Conservation (phyloP, 2,329 filamentous ascomycete genomes). For the Epichloe gansuensis region DNA sequence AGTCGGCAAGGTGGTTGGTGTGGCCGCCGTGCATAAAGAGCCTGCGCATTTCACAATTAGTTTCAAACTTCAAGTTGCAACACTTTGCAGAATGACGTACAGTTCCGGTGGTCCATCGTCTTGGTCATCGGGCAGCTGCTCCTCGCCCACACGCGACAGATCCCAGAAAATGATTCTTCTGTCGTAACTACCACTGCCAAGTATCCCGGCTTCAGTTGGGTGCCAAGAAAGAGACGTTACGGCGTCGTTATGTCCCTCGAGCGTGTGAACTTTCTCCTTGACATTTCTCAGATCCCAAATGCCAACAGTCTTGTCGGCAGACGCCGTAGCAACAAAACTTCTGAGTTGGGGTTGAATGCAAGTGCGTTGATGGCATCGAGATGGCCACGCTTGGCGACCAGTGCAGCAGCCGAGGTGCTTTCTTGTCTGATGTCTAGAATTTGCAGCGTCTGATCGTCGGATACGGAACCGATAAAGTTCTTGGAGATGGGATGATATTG, state of each 20-base stretch:
- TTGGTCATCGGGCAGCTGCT: constrained; percentile 87
- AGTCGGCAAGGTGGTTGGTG: constrained; percentile 92
- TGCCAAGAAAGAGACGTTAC: constrained; percentile 94
- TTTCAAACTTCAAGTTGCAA: not conserved
- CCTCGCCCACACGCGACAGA: constrained; percentile 78
- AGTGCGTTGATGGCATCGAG: constrained; percentile 91
- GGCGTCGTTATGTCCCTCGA: constrained; percentile 78
- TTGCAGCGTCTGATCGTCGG: constrained; percentile 87
- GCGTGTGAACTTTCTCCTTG: constrained; percentile 76
- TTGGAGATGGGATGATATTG: constrained; percentile 84
- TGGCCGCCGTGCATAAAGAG: constrained; percentile 98
- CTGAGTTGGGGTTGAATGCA: constrained; percentile 85
- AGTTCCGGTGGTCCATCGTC: constrained; percentile 93
- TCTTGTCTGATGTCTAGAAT: constrained; percentile 73
- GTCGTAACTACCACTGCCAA: constrained; percentile 88
- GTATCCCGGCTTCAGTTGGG: constrained; percentile 74
- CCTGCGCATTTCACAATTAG: not conserved
- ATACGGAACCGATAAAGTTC: constrained; percentile 81
- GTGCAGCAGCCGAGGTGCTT: constrained; percentile 53
- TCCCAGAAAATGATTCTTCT: constrained; percentile 96
- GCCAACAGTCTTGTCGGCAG: constrained; percentile 87
- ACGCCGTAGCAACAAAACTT: constrained; percentile 86
- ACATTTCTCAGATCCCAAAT: constrained; percentile 92
- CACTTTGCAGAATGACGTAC: constrained; percentile 37
- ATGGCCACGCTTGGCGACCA: constrained; percentile 63